Base-by-base conservation (phyloP, 495 filamentous ascomycete species). In the Aspergillus haitiensis region DNA sequence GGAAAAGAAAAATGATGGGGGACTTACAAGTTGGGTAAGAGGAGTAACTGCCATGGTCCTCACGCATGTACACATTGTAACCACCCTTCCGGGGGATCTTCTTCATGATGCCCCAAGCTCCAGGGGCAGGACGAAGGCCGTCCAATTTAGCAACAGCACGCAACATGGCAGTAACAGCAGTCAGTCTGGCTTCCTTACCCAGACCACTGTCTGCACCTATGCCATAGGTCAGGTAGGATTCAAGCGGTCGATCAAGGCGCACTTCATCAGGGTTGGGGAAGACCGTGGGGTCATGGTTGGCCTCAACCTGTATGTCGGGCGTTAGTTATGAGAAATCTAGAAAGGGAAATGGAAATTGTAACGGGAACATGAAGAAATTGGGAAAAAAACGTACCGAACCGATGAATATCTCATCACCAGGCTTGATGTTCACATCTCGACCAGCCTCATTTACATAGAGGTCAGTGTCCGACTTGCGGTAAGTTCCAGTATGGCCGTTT, bases 191-290 rank as follows among this genome's bases (percentile, higher is more conserved):
- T 39, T 88, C 82, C 53, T 76, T 73, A 32, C 86, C 88, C 18
- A 90, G 79, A 60, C 82, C 85, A 10, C 81, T 75, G 70, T 88
- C 82, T 13, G 86, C 78, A 3, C 86, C 86, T 5, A 77, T 68
- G 51, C 82, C 83, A 67, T 89, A 87, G 67, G 86, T 82, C 62
- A 90, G 80, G 72, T 95, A 92, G 0, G 74, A 78, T 33, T 85
- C 83, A 9, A 90, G 61, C 0, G 88, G 87, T 2, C 91, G 85
- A 60, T 85, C 79, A 6, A 90, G 81, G 59, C 82, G 81, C 51
- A 94, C 84, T 52, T 81, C 69, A 6, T 82, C 72, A 8, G 90
- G 87, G 44, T 86, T 77, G n/a, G 90, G 86, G 83, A 90, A 93
- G 64, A 82, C 73, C 7, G 66, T 69, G 3, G 79, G 71, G 62